Conservation (phyloP, 2,329 filamentous ascomycete species). For the Penicillium concentricum region DNA sequence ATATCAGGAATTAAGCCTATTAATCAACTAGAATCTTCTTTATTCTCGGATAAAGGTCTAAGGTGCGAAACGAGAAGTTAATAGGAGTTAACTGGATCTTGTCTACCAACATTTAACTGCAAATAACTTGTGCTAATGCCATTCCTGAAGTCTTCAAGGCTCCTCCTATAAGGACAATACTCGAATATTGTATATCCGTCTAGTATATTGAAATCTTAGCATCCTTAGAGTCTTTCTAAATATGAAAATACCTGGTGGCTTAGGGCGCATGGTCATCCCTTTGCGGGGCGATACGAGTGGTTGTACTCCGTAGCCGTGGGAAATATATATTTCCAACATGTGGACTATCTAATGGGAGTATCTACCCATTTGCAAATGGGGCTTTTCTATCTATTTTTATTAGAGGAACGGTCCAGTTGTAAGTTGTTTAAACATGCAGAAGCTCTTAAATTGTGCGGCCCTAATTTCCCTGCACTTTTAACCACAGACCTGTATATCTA, state of each 20-base stretch:
- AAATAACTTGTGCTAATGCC: background rate
- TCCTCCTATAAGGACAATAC: no score
- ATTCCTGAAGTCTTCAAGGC: background rate
- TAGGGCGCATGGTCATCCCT: background rate
- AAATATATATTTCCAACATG: background rate
- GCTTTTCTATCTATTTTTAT: background rate
- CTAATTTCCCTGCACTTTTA: slow-evolving; percentile 17
- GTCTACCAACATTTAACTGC: background rate
- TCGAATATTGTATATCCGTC: background rate
- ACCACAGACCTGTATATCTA: slow-evolving; percentile 23
- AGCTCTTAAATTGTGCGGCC: slow-evolving; percentile 6
- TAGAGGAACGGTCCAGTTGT: background rate
- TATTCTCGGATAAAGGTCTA: background rate
- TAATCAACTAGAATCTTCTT: background rate
- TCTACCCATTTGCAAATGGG: background rate
- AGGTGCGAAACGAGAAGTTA: background rate
- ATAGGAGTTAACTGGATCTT: no score
- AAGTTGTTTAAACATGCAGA: slow-evolving; percentile 3
- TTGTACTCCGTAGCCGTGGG: background rate
- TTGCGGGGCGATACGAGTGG: background rate
- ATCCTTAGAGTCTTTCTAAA: background rate
- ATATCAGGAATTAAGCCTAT: background rate
- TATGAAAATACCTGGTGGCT: background rate
- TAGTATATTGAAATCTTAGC: background rate
- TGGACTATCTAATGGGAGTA: no score